These are phyloP conservation scores for Mycena metata DNA, from an alignment of 768 basidiomycete species.

Conservation along the genomic window DNA sequence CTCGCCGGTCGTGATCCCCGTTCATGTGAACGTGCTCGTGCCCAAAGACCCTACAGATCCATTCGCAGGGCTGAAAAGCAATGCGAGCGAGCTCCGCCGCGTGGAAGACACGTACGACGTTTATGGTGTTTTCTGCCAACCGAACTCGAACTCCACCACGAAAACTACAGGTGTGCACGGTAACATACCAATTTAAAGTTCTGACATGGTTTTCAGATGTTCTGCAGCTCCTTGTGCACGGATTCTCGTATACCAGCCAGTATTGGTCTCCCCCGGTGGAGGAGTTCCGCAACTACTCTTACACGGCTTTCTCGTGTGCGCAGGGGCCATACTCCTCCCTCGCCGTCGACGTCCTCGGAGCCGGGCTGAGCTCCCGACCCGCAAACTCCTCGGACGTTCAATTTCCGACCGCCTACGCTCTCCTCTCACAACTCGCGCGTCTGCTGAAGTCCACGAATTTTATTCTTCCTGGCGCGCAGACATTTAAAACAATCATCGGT, in stretches of 20 bases:
- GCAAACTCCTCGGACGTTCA: constrained; percentile 20
- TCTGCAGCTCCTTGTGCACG: too few species aligned
- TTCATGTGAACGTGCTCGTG: too few species aligned
- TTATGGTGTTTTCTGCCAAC: constrained; percentile 5
- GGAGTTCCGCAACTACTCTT: constrained; percentile 13
- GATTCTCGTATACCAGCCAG: too few species aligned
- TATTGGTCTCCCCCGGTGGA: background rate
- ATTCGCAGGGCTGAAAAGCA: too few species aligned
- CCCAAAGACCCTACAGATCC: too few species aligned
- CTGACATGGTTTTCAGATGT: background rate
- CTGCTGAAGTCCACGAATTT: constrained; percentile 6
- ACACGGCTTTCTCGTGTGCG: background rate
- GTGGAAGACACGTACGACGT: constrained; percentile 13
- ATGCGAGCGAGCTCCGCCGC: too few species aligned
- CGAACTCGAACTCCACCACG: background rate
- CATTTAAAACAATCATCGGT: constrained; percentile 18
- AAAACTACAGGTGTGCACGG: too few species aligned
- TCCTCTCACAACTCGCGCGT: constrained; percentile 13
- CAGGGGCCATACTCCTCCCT: constrained; percentile 7
- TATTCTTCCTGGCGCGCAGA: constrained; percentile 2
- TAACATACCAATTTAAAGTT: too few species aligned
- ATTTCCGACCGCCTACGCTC: constrained; percentile 4
- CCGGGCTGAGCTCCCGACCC: constrained; percentile 21
- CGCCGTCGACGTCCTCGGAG: constrained; percentile 9
- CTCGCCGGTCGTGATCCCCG: too few species aligned